phyloP scores from a whole-genome alignment of 2,329 filamentous ascomycete genomes.

The Ceratocystiopsis sp. region DNA sequence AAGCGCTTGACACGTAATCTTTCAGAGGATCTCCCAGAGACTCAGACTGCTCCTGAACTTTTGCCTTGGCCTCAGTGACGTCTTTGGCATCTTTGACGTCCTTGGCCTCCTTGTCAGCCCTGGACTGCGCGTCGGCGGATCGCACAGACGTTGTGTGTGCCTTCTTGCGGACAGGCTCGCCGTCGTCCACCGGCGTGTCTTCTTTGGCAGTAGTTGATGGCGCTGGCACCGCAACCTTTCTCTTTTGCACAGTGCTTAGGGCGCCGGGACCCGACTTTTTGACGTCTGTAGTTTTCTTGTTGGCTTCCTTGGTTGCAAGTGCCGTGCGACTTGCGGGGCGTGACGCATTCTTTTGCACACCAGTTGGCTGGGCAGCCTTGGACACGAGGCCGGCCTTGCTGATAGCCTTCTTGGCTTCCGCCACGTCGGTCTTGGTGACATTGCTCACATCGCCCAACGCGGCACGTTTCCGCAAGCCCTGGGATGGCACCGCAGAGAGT shows the following conservation, averaged over 20 bases:
- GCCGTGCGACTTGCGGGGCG: conserved; percentile 39
- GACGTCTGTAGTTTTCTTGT: conserved; percentile 46
- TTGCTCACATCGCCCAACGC: conserved; percentile 94
- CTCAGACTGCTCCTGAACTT: conserved; percentile 15
- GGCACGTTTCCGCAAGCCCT: conserved; percentile 49
- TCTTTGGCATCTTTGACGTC: conserved; percentile 20
- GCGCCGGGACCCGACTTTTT: conserved; percentile 61
- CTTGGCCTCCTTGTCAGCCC: conserved; percentile 21
- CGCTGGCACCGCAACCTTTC: conserved; percentile 30
- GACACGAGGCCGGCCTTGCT: conserved; percentile 55
- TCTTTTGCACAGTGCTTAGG: conserved; percentile 48
- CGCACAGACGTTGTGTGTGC: conserved; percentile 21
- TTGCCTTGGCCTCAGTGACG: not conserved
- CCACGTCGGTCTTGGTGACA: conserved; percentile 58
- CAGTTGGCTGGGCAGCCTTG: conserved; percentile 67
- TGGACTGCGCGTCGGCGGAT: conserved; percentile 26
- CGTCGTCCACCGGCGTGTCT: conserved; percentile 40
- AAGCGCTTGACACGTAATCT: conserved; percentile 13
- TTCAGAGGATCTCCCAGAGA: conserved; percentile 12
- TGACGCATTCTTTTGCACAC: conserved; percentile 63
- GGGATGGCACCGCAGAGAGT: conserved; percentile 24
- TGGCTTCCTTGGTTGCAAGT: conserved; percentile 23
- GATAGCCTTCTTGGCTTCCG: conserved; percentile 58
- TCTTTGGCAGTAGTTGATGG: conserved; percentile 40
- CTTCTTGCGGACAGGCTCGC: conserved; percentile 55